A percentile compares a stretch with the other conserved stretches of the same genome.
Conservation (phyloP, 495 filamentous ascomycete genomes). For the Diplogelasinospora grovesii region DNA sequence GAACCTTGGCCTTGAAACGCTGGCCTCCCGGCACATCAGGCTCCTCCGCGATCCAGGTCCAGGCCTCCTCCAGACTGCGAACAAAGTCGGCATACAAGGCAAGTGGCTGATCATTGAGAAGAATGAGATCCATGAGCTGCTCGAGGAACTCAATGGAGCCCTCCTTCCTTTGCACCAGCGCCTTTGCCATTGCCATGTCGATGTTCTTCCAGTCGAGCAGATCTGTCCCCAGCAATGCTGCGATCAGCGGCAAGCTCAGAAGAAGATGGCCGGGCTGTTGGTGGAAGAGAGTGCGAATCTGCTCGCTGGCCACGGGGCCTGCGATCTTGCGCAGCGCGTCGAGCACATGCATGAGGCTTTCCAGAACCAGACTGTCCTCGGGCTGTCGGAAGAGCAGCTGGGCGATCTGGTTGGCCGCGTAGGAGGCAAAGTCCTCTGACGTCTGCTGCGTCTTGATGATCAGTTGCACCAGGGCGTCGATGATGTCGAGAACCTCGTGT, state of each 20-base stretch:
- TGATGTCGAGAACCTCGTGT: slow-evolving; percentile 56
- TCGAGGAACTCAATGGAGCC: slow-evolving; percentile 69
- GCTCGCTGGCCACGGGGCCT: slow-evolving; percentile 63
- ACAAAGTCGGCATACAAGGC: slow-evolving; percentile 83
- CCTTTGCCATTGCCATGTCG: slow-evolving; percentile 67
- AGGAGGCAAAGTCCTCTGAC: slow-evolving; percentile 60
- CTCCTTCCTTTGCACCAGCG: slow-evolving; percentile 59
- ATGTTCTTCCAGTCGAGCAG: slow-evolving; percentile 75
- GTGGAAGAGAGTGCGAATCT: slow-evolving; percentile 60
- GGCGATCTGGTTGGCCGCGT: slow-evolving; percentile 65
- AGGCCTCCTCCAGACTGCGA: slow-evolving; percentile 69
- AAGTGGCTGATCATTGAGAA: slow-evolving; percentile 68
- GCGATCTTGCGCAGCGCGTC: slow-evolving; percentile 71
- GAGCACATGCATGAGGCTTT: slow-evolving; percentile 76
- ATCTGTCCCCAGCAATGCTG: slow-evolving; percentile 61
- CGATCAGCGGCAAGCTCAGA: slow-evolving; percentile 70
- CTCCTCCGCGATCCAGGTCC: slow-evolving; percentile 73
- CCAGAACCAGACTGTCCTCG: slow-evolving; percentile 60
- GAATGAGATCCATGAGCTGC: slow-evolving; percentile 64
- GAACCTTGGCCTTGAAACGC: slow-evolving; percentile 66
- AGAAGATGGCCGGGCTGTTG: slow-evolving; percentile 64
- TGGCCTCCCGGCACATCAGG: slow-evolving; percentile 55
- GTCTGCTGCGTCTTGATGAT: slow-evolving; percentile 49
- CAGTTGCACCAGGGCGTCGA: slow-evolving; percentile 47
- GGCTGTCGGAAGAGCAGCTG: slow-evolving; percentile 52